phyloP scores from a whole-genome alignment of 768 basidiomycete species.

The Psilocybe azurescens region DNA sequence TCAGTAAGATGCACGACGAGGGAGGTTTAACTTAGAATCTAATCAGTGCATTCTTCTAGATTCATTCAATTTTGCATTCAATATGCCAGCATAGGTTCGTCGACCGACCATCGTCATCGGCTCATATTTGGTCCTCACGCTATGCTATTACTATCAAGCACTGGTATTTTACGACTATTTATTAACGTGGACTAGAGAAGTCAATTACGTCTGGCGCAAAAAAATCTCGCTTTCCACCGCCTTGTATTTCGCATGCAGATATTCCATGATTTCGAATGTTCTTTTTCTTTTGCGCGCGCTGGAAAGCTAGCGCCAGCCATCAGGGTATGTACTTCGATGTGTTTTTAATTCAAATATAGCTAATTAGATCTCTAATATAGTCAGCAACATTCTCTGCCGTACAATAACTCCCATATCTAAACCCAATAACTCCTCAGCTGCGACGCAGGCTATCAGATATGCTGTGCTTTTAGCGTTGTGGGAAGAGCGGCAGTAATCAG shows the following conservation, averaged over 20 bases:
- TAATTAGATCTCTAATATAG: too few relatives aligned
- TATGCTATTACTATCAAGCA: neutral
- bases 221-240: constrained; percentile 2
- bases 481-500: constrained; percentile 13
- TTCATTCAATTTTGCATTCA: constrained; percentile 1
- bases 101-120: neutral
- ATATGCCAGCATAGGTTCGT: constrained; percentile 4
- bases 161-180: constrained; percentile 12
- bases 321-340: neutral
- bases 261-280: constrained; percentile 9
- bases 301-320: neutral
- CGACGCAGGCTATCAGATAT: constrained; percentile 11
- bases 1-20: too few relatives aligned
- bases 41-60: neutral
- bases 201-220: constrained; percentile 8
- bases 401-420: neutral
- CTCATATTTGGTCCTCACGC: neutral
- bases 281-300: constrained; percentile 2
- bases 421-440: constrained; percentile 3
- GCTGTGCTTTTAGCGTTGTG: constrained; percentile 10
- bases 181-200: constrained; percentile 10
- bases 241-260: constrained; percentile 9
- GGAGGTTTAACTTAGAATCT: neutral
- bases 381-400: too few relatives aligned
- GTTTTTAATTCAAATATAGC: too few relatives aligned